These are phyloP conservation scores for Chlamydomonas eustigma DNA, from an alignment of 139 green algal species.

Conservation along the genomic window DNA sequence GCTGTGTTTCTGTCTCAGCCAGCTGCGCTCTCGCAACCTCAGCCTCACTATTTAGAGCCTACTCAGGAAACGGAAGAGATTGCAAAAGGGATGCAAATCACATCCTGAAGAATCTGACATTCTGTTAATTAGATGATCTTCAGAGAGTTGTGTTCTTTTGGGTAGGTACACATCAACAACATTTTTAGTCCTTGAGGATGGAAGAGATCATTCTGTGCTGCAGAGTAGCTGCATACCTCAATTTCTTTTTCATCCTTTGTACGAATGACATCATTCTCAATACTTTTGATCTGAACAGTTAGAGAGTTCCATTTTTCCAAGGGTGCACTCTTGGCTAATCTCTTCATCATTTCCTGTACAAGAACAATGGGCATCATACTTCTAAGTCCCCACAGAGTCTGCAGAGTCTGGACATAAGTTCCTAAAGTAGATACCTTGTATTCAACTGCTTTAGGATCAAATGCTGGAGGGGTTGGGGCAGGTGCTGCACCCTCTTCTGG, in stretches of 20 bases:
- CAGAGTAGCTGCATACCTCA: background rate
- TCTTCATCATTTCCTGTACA: constrained; percentile 7
- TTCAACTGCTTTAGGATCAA: constrained; percentile 25
- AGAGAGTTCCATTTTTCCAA: constrained; percentile 34
- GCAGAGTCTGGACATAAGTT: background rate
- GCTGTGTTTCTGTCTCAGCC: constrained; percentile 25
- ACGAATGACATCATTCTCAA: constrained; percentile 31
- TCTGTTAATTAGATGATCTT: no score
- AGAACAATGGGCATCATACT: background rate
- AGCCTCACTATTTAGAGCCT: constrained; percentile 15
- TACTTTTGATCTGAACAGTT: constrained; percentile 21
- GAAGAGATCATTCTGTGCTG: background rate
- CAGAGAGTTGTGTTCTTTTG: no score
- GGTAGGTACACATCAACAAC: no score
- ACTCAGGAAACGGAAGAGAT: background rate
- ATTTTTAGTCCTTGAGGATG: no score
- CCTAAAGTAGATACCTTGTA: constrained; percentile 25
- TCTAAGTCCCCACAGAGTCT: no score
- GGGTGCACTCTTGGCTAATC: constrained; percentile 25
- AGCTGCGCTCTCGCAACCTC: constrained; percentile 23
- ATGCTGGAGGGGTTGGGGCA: constrained; percentile 19
- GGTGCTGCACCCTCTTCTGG: constrained; percentile 4
- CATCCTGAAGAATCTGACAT: background rate
- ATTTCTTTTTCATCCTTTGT: constrained; percentile 19
- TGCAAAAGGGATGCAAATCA: background rate